phyloP scores from a whole-genome alignment of 148 eudicot species.

The Limonium bicolor region DNA sequence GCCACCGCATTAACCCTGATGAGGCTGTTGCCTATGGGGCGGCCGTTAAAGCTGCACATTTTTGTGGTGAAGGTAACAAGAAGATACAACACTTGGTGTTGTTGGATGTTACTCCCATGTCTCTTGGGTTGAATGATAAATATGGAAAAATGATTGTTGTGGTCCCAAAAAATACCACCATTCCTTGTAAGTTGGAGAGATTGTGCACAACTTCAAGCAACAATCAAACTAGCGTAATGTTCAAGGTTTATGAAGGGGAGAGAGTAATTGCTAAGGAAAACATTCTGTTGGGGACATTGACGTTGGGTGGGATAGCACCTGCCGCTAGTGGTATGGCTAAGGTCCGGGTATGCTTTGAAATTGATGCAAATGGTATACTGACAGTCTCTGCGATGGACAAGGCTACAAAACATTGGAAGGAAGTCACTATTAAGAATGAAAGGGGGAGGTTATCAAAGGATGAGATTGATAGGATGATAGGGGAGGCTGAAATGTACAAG shows the following conservation, averaged over 20 bases:
- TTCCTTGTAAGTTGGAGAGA: background rate
- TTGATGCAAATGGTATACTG: no score
- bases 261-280: background rate
- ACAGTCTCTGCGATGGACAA: no score
- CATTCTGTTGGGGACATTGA: background rate
- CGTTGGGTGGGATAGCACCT: background rate
- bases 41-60: background rate
- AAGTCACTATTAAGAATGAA: no score
- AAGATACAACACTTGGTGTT: background rate
- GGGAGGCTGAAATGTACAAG: no score
- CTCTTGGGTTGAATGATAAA: background rate
- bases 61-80: background rate
- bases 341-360: no score
- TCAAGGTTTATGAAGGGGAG: constrained; percentile 1
- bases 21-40: constrained; percentile 1
- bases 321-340: background rate
- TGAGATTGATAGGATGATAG: no score
- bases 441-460: no score
- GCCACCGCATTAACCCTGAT: constrained; percentile 1
- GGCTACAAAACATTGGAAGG: no score
- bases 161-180: background rate
- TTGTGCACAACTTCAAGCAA: background rate
- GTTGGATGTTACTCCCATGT: background rate
- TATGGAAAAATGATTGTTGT: background rate
- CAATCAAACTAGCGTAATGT: background rate